Evolutionary conservation across 2,329 filamentous ascomycete genomes (phyloP).

Genomic region (Cladosporium sp.): DNA sequence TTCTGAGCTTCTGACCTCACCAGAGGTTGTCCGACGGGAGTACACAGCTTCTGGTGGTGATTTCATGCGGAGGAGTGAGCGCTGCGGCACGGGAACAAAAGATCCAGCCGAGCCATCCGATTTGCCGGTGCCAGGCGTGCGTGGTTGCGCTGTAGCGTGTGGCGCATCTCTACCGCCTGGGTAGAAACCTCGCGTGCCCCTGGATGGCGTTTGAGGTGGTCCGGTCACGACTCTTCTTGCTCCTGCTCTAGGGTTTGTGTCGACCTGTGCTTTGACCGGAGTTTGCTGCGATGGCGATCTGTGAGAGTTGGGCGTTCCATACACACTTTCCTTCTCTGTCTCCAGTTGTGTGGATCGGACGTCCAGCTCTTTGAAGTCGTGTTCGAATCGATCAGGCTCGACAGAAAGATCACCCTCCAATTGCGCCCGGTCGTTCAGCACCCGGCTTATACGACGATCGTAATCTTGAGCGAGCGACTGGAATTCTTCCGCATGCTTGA

Average conservation of each 20-base stretch:
- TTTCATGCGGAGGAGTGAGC: slow-evolving; percentile 27
- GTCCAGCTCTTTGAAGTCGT: slow-evolving; percentile 32
- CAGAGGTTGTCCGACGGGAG: slow-evolving; percentile 14
- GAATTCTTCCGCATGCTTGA: slow-evolving; percentile 38
- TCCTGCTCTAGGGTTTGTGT: background rate
- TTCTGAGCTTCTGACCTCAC: slow-evolving; percentile 14
- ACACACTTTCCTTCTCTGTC: slow-evolving; percentile 25
- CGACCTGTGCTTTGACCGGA: background rate
- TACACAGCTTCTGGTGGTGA: slow-evolving; percentile 27
- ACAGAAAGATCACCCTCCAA: slow-evolving; percentile 37
- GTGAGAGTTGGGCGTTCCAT: slow-evolving; percentile 16
- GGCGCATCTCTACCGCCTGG: slow-evolving; percentile 24
- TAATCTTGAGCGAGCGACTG: slow-evolving; percentile 37
- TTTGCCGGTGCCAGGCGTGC: slow-evolving; percentile 18
- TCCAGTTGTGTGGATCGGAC: slow-evolving; percentile 29
- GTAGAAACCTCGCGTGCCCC: slow-evolving; percentile 28
- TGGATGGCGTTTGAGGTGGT: slow-evolving; percentile 28
- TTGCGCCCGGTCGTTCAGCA: slow-evolving; percentile 32
- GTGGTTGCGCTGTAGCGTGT: slow-evolving; percentile 27
- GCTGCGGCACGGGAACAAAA: slow-evolving; percentile 25
- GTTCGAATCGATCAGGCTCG: slow-evolving; percentile 36
- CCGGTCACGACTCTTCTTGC: slow-evolving; percentile 14
- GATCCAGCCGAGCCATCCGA: slow-evolving; percentile 17
- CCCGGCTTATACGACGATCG: slow-evolving; percentile 33
- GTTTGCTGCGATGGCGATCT: background rate